phyloP scores from a whole-genome alignment of 768 basidiomycete species.

The Daedaleopsis sinensis region DNA sequence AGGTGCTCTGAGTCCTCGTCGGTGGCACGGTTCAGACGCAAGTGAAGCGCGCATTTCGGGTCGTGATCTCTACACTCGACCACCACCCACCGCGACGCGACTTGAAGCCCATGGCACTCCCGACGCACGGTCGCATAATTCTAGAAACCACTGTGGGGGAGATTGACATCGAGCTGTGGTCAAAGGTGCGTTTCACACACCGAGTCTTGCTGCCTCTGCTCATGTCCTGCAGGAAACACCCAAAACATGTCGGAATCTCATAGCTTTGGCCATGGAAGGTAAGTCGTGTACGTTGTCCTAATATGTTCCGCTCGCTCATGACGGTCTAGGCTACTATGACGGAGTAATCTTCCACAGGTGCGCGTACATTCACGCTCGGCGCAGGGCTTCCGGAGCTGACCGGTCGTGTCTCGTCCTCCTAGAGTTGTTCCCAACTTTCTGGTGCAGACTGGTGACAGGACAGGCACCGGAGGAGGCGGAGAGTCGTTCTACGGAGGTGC shows the following conservation, averaged over 20 bases:
- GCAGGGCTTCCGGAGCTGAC: background rate
- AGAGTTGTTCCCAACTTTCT: conserved; percentile 91
- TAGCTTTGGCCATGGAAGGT: conserved; percentile 91
- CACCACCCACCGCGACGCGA: background rate
- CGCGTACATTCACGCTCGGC: background rate
- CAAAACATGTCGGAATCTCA: conserved; percentile 90
- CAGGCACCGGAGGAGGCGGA: conserved; percentile 89
- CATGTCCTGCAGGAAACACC: conserved; percentile 74
- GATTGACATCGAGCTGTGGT: conserved; percentile 90
- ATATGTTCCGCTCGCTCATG: background rate
- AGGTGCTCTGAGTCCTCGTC: background rate
- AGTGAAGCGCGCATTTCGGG: conserved; percentile 12
- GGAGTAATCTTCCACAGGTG: conserved; percentile 93
- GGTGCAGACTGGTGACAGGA: conserved; percentile 93
- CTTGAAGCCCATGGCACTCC: conserved; percentile 64
- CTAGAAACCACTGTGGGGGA: conserved; percentile 89
- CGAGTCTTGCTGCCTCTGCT: background rate
- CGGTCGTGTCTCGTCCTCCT: background rate
- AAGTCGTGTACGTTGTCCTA: conserved; percentile 30
- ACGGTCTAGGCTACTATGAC: conserved; percentile 84
- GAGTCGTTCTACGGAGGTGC: conserved; percentile 93
- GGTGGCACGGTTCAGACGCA: background rate
- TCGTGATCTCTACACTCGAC: conserved; percentile 6
- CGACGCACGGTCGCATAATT: conserved; percentile 85
- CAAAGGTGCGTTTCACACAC: conserved; percentile 58